Conservation (phyloP, 768 basidiomycete genomes). For the Exsudoporus frostii region DNA sequence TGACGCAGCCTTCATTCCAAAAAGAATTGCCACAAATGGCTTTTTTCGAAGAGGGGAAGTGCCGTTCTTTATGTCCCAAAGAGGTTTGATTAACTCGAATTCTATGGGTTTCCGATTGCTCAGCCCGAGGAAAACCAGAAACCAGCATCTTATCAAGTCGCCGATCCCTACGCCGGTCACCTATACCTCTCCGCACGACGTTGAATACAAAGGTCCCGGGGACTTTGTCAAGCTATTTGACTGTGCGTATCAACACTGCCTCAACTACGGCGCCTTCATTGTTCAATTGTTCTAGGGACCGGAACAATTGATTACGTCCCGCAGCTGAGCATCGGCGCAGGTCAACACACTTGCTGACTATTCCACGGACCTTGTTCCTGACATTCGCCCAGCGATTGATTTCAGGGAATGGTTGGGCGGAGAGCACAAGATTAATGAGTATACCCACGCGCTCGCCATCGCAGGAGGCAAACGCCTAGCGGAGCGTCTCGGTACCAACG, state of each 20-base stretch:
- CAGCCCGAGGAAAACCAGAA: constrained; percentile 35
- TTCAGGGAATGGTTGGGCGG: constrained; percentile 77
- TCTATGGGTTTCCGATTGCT: neutral
- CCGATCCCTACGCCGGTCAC: constrained; percentile 53
- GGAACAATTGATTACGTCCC: constrained; percentile 59
- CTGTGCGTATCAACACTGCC: constrained; percentile 22
- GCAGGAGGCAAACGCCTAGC: constrained; percentile 62
- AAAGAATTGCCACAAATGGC: constrained; percentile 86
- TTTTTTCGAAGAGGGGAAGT: constrained; percentile 63
- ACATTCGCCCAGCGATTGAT: constrained; percentile 50
- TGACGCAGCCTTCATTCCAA: neutral
- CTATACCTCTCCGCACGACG: constrained; percentile 49
- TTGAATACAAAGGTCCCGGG: constrained; percentile 24
- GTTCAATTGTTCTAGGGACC: constrained; percentile 45
- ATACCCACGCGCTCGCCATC: constrained; percentile 67
- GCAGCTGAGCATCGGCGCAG: constrained; percentile 51
- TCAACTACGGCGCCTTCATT: neutral
- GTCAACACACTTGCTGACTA: constrained; percentile 28
- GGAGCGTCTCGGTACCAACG: constrained; percentile 54
- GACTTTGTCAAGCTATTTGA: constrained; percentile 52
- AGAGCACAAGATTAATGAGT: constrained; percentile 65
- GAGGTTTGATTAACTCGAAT: constrained; percentile 35
- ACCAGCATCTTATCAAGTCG: constrained; percentile 60
- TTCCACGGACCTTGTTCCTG: neutral
- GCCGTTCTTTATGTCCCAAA: constrained; percentile 74